Evolutionary conservation across 2,329 filamentous ascomycete species (phyloP).

Genomic region (Thermoascus crustaceus): DNA sequence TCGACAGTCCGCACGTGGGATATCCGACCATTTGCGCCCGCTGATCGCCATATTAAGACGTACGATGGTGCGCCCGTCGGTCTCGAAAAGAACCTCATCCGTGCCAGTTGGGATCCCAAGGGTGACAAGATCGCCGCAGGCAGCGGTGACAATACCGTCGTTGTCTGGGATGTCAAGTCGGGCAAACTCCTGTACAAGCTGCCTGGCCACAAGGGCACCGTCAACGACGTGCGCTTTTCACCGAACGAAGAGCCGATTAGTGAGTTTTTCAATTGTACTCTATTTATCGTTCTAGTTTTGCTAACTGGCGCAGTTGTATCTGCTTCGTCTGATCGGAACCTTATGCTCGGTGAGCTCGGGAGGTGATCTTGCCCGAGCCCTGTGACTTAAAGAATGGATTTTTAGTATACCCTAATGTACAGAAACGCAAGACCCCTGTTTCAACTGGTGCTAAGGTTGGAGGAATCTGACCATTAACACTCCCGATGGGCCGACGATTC

Average conservation of each 20-base stretch:
- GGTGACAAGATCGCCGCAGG: conserved; percentile 84
- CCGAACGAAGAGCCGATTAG: conserved; percentile 77
- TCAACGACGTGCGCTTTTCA: conserved; percentile 89
- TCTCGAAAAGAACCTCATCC: conserved; percentile 83
- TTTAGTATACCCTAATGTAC: neutral
- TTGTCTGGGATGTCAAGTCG: conserved; percentile 83
- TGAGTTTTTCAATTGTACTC: conserved; percentile 45
- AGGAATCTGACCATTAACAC: too few species aligned
- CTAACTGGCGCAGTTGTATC: conserved; percentile 60
- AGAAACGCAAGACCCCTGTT: neutral
- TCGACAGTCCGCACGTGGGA: conserved; percentile 94
- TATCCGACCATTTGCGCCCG: conserved; percentile 85
- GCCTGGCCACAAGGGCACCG: conserved; percentile 87
- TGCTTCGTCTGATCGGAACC: conserved; percentile 77
- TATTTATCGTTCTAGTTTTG: neutral
- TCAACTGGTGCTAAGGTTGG: too few species aligned
- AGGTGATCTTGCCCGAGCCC: conserved; percentile 39
- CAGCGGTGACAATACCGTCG: conserved; percentile 80
- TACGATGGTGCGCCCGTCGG: conserved; percentile 87
- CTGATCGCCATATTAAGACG: conserved; percentile 73
- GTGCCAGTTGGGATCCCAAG: conserved; percentile 79
- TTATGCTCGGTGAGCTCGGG: conserved; percentile 74
- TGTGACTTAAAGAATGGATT: neutral
- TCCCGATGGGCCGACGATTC: too few species aligned
- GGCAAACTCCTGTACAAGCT: conserved; percentile 91